Percentiles rank a stretch among this genome's conserved stretches.
These are phyloP conservation scores for Chamaecyparis obtusa DNA, from an alignment of 75 land plant species.

Conservation along the genomic window DNA sequence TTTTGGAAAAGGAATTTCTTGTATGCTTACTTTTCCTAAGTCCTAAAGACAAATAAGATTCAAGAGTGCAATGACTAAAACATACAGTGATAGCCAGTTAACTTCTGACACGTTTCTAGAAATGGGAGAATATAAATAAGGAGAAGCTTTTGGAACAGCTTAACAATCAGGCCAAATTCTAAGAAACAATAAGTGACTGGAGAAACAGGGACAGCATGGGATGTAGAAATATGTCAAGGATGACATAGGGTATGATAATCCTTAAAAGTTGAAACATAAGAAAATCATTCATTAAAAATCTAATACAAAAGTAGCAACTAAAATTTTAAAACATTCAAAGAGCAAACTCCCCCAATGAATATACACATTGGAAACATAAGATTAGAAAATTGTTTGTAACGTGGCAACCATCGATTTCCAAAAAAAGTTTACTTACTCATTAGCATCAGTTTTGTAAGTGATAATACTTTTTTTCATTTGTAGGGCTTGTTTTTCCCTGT, in stretches of 20 bases:
- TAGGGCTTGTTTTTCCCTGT: neutral
- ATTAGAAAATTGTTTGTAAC: neutral
- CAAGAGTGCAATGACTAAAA: neutral
- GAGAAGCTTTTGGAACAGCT: too few relatives aligned
- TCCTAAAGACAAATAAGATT: neutral
- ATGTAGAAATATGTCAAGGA: neutral
- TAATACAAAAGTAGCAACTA: neutral
- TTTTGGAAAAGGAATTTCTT: neutral
- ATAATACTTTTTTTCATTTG: neutral
- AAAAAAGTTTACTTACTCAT: neutral
- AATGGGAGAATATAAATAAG: neutral
- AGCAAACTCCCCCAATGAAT: neutral
- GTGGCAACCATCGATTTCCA: neutral
- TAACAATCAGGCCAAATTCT: neutral
- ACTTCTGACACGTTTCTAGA: neutral
- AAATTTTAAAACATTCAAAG: neutral
- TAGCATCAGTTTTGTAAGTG: neutral
- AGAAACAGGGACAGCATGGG: neutral
- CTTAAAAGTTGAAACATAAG: neutral
- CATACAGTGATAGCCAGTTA: neutral
- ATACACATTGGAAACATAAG: neutral
- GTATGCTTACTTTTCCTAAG: neutral
- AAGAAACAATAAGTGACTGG: neutral
- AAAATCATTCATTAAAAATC: neutral
- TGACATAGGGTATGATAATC: neutral